Evolutionary conservation across 2,329 filamentous ascomycete species (phyloP).

Genomic region (Grosmannia penicillata): DNA sequence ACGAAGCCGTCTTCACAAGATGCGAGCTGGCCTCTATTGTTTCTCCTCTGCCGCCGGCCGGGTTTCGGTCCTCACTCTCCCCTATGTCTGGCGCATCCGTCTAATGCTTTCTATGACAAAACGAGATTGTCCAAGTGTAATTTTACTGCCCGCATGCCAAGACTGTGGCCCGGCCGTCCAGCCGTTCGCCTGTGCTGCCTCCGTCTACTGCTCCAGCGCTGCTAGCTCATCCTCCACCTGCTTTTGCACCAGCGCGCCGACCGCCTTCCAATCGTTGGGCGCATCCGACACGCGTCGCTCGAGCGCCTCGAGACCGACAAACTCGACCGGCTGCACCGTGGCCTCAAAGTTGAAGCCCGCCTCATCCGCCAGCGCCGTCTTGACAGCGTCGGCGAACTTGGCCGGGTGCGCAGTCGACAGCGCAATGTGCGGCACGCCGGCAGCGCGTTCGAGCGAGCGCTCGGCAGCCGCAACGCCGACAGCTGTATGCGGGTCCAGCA

Average conservation of each 20-base stretch:
- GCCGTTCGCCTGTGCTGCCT: not conserved
- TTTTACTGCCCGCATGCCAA: no score
- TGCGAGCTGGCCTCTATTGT: no score
- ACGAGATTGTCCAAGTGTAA: no score
- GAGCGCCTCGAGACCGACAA: conserved; percentile 62
- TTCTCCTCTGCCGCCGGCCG: no score
- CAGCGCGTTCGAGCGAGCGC: conserved; percentile 46
- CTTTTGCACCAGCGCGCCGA: conserved; percentile 59
- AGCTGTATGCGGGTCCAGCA: conserved; percentile 86
- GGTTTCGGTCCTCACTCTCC: no score
- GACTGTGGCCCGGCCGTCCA: no score
- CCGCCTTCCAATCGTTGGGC: conserved; percentile 56
- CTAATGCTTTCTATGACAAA: no score
- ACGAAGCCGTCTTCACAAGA: no score
- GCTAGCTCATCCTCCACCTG: conserved; percentile 53
- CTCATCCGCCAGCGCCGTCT: conserved; percentile 57
- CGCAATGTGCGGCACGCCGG: conserved; percentile 56
- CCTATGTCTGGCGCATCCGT: no score
- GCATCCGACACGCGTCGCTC: conserved; percentile 60
- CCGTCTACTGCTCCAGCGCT: not conserved
- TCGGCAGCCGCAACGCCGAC: conserved; percentile 68
- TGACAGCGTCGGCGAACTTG: conserved; percentile 81
- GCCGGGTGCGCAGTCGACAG: conserved; percentile 91
- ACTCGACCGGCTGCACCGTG: conserved; percentile 67
- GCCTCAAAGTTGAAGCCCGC: conserved; percentile 60